Percentiles rank a stretch among this genome's conserved stretches.
Conservation (phyloP, 768 basidiomycete genomes). For the Phylloporus arenicola region DNA sequence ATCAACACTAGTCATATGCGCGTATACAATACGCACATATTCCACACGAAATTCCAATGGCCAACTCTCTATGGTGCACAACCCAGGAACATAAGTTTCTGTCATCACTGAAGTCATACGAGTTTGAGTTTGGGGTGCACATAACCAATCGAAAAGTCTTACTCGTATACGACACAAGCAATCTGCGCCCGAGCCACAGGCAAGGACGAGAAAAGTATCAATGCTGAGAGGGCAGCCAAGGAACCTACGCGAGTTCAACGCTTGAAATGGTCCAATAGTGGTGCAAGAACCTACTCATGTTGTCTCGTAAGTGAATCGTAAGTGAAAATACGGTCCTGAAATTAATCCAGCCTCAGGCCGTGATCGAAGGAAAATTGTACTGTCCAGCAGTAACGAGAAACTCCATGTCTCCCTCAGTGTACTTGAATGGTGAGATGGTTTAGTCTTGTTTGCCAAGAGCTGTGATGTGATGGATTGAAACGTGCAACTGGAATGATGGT, state of each 20-base stretch:
- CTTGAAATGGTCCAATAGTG: neutral
- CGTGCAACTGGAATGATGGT: conserved; percentile 1
- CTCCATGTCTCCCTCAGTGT: neutral
- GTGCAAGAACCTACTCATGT: conserved; percentile 10
- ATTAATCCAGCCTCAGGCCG: neutral
- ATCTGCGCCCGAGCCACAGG: conserved; percentile 10
- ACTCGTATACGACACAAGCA: conserved; percentile 6
- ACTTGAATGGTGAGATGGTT: conserved; percentile 12
- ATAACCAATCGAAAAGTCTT: neutral
- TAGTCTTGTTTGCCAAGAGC: conserved; percentile 6
- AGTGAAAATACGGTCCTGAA: neutral
- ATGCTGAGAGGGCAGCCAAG: neutral
- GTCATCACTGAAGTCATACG: neutral
- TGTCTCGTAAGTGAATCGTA: neutral
- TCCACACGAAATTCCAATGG: neutral
- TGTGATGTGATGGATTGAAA: neutral
- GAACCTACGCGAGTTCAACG: conserved; percentile 3
- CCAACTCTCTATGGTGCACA: neutral
- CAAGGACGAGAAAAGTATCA: conserved; percentile 6
- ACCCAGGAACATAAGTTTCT: conserved; percentile 9
- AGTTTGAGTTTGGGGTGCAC: neutral
- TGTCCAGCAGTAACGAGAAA: conserved; percentile 11
- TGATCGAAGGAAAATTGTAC: conserved; percentile 5
- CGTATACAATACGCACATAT: conserved; percentile 1
- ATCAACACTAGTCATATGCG: neutral